phyloP scores from a whole-genome alignment of 176 grass and related monocot genomes.

The Oryza coarctata region DNA sequence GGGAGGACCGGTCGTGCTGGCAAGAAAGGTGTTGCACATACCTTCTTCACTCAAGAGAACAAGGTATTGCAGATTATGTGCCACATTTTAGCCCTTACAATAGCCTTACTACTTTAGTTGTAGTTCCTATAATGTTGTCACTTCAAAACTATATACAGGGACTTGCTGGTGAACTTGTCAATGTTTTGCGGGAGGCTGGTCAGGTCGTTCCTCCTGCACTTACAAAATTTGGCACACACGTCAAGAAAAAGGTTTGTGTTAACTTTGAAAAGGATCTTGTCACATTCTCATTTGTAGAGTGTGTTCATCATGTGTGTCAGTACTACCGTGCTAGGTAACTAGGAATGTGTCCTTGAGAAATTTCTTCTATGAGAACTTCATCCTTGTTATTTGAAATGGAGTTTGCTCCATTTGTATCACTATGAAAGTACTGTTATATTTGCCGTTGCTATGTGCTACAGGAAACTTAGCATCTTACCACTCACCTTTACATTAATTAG shows the following conservation, averaged over 20 bases:
- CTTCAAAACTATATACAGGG: constrained; percentile 43
- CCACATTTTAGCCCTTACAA: neutral
- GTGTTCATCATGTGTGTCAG: neutral
- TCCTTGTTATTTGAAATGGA: neutral
- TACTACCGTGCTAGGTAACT: neutral
- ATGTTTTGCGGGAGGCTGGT: constrained; percentile 93
- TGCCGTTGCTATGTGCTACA: neutral
- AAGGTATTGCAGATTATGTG: constrained; percentile 52
- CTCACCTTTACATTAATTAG: neutral
- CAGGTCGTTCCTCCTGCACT: constrained; percentile 77
- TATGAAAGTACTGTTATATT: neutral
- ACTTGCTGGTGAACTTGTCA: constrained; percentile 95
- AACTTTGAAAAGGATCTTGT: neutral
- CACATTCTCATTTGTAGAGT: neutral
- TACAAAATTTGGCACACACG: constrained; percentile 91
- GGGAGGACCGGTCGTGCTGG: constrained; percentile 92
- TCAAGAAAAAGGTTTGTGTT: constrained; percentile 95
- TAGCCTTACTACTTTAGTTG: neutral
- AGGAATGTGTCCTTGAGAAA: neutral
- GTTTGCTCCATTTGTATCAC: neutral
- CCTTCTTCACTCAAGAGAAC: constrained; percentile 88
- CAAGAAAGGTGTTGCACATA: constrained; percentile 95
- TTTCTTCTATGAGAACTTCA: neutral
- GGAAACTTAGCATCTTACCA: neutral
- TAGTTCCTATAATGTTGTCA: constrained; percentile 14